Conservation (phyloP, 1,284 basidiomycete genomes). For the Meira nashicola region DNA sequence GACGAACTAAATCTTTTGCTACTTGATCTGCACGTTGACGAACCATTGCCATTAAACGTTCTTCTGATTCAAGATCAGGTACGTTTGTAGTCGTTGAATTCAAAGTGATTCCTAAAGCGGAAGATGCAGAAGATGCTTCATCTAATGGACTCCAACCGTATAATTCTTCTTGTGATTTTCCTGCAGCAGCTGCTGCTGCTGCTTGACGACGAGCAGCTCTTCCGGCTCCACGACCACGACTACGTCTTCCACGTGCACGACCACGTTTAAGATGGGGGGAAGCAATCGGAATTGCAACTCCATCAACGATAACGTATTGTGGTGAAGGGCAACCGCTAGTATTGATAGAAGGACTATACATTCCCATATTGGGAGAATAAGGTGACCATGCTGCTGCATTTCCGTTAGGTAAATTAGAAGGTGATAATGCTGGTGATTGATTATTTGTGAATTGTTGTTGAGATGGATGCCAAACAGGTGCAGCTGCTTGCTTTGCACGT, state of each 20-base stretch:
- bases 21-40: constrained; percentile 10
- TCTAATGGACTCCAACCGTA: neutral
- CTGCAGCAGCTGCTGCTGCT: constrained; percentile 22
- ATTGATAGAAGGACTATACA: neutral
- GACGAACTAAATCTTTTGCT: constrained; percentile 3
- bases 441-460: constrained; percentile 3
- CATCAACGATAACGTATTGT: constrained; percentile 9
- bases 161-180: constrained; percentile 11
- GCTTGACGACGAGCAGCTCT: constrained; percentile 35
- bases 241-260: constrained; percentile 30
- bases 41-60: constrained; percentile 6
- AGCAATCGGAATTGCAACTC: constrained; percentile 5
- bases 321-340: constrained; percentile 2
- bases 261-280: constrained; percentile 16
- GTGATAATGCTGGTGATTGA: neutral
- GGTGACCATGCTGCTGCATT: too few relatives aligned
- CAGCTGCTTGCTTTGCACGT: neutral
- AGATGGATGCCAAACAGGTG: constrained; percentile 16
- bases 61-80: neutral
- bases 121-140: neutral
- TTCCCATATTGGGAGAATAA: neutral
- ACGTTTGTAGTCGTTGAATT: neutral
- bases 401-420: too few relatives aligned
- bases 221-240: constrained; percentile 36
- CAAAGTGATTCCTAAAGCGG: neutral